A percentile compares a stretch with the other conserved stretches of the same genome.
Conservation (phyloP, 345 rosid species). For the Pugionium dolabratum region DNA sequence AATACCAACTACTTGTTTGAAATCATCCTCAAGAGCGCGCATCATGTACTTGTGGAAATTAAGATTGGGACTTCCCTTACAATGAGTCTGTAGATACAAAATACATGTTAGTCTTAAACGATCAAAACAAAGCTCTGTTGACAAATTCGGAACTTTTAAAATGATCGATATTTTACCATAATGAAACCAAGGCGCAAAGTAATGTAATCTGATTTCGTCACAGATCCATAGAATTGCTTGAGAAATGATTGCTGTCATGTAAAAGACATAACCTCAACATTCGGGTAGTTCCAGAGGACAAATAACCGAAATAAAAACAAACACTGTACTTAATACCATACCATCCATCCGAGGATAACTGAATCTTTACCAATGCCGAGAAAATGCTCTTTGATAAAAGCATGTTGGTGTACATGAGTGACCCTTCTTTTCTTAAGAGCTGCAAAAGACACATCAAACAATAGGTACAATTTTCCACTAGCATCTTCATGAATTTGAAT, state of each 20-base stretch:
- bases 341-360: slow-evolving; percentile 68
- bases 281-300: background rate
- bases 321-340: slow-evolving; percentile 41
- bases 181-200: slow-evolving; percentile 89
- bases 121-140: background rate
- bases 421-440: slow-evolving; percentile 49
- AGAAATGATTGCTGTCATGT: slow-evolving; percentile 64
- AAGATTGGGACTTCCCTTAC: slow-evolving; percentile 67
- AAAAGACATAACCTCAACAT: slow-evolving; percentile 15
- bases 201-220: slow-evolving; percentile 75
- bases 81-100: slow-evolving; percentile 58
- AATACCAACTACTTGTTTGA: slow-evolving; percentile 89
- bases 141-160: background rate
- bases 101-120: background rate
- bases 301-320: background rate
- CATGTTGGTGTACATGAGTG: slow-evolving; percentile 72
- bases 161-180: slow-evolving; percentile 49
- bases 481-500: slow-evolving; percentile 1
- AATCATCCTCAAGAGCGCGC: slow-evolving; percentile 97
- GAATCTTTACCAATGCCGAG: slow-evolving; percentile 71
- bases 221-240: slow-evolving; percentile 91
- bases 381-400: slow-evolving; percentile 72
- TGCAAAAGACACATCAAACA: slow-evolving; percentile 33
- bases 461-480: background rate
- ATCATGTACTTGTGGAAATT: slow-evolving; percentile 91